Evolutionary conservation across 352 stramenopile genomes (phyloP).

Genomic region (Globisporangium paddicum): DNA sequence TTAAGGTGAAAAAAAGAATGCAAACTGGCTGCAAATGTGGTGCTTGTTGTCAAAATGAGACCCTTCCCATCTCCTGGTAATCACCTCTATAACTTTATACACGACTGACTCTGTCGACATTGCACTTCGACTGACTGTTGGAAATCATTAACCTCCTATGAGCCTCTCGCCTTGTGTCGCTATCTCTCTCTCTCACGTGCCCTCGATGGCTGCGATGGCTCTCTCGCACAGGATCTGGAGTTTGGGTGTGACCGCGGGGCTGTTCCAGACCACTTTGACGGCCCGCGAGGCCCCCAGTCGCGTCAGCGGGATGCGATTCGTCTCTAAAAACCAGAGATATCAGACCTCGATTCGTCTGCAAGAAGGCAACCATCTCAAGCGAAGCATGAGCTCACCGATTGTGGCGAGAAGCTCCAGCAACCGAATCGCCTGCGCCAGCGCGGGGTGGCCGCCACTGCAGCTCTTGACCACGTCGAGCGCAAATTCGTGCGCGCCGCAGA

Average conservation of each 20-base stretch:
- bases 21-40: background rate
- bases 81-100: no score
- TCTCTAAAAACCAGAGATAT: constrained; percentile 23
- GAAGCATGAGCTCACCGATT: constrained; percentile 39
- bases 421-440: constrained; percentile 44
- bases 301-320: constrained; percentile 46
- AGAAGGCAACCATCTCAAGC: no score
- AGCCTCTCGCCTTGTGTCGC: no score
- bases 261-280: constrained; percentile 59
- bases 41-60: background rate
- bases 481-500: constrained; percentile 42
- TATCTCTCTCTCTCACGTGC: constrained; percentile 26
- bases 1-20: background rate
- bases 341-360: background rate
- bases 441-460: constrained; percentile 9
- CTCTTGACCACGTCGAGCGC: constrained; percentile 35
- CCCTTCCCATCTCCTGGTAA: background rate
- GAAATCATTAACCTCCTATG: no score
- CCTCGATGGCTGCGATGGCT: constrained; percentile 51
- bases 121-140: no score
- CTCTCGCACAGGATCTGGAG: constrained; percentile 52
- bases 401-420: constrained; percentile 45
- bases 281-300: constrained; percentile 47
- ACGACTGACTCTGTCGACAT: no score
- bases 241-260: constrained; percentile 24